Conservation (phyloP, 352 stramenopile species). For the Globisporangium megalacanthum region DNA sequence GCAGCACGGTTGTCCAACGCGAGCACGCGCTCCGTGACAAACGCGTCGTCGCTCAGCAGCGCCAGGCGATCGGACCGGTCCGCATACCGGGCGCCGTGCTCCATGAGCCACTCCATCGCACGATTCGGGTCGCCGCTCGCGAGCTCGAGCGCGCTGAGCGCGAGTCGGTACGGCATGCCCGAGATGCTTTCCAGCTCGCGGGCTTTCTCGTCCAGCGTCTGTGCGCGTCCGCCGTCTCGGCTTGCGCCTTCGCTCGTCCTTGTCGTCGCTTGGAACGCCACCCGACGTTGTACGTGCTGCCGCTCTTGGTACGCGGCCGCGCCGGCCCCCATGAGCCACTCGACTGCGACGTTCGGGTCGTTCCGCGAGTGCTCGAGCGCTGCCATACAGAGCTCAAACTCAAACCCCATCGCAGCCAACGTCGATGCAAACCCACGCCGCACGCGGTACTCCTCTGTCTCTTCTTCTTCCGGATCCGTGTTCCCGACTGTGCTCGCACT, state of each 20-base stretch:
- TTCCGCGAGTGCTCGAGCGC: constrained; percentile 76
- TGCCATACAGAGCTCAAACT: constrained; percentile 85
- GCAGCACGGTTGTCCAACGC: constrained; percentile 55
- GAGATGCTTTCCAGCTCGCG: constrained; percentile 73
- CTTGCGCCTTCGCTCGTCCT: constrained; percentile 15
- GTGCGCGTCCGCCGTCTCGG: constrained; percentile 7
- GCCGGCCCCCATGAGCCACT: constrained; percentile 83
- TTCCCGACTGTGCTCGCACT: constrained; percentile 22
- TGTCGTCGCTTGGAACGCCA: constrained; percentile 12
- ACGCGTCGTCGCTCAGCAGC: constrained; percentile 34
- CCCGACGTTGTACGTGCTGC: constrained; percentile 42
- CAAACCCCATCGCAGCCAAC: constrained; percentile 83
- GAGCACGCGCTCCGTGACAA: constrained; percentile 37
- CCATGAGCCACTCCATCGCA: constrained; percentile 87
- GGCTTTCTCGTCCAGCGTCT: constrained; percentile 54
- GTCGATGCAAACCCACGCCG: constrained; percentile 77
- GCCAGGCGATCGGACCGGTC: constrained; percentile 45
- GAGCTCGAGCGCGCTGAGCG: constrained; percentile 64
- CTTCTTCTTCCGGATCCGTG: constrained; percentile 60
- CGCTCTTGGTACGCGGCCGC: constrained; percentile 70
- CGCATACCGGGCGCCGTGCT: constrained; percentile 59
- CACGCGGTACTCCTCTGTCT: constrained; percentile 64
- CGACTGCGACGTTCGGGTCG: constrained; percentile 77
- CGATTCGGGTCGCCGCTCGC: constrained; percentile 77
- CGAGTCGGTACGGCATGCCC: constrained; percentile 62